These are phyloP conservation scores for Wallacemonas sp. DNA, from an alignment of 208 protist genomes.

Conservation along the genomic window DNA sequence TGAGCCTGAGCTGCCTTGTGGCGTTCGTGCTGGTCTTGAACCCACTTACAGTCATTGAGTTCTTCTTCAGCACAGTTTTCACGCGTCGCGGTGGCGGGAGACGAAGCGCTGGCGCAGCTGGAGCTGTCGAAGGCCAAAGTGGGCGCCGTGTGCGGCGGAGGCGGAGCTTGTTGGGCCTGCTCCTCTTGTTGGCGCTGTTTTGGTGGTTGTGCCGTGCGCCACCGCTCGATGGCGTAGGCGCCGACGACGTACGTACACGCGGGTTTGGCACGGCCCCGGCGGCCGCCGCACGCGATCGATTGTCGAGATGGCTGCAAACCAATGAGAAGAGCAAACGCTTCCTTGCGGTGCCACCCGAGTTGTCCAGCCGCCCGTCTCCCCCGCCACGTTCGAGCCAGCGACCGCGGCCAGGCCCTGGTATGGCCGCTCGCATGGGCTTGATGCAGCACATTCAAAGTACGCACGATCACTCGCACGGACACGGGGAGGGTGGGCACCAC, in stretches of 20 bases:
- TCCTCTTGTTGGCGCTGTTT: background rate
- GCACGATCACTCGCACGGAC: background rate
- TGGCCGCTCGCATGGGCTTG: background rate
- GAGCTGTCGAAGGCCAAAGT: background rate
- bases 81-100: background rate
- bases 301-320: background rate
- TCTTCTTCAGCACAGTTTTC: background rate
- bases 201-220: constrained; percentile 5
- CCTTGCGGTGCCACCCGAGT: too few species aligned
- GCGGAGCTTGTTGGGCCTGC: background rate
- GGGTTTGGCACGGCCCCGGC: background rate
- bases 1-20: background rate
- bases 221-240: background rate
- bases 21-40: constrained; percentile 1
- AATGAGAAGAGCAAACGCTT: background rate
- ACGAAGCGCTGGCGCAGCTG: background rate
- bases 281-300: background rate
- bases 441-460: constrained; percentile 3
- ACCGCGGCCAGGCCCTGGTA: too few species aligned
- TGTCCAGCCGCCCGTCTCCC: too few species aligned
- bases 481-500: background rate
- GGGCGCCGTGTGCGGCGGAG: background rate
- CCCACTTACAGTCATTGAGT: background rate
- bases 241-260: too few species aligned
- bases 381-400: too few species aligned